Base-by-base conservation (phyloP, 1,139 yeast species). In the Pneumocystis jirovecii region DNA sequence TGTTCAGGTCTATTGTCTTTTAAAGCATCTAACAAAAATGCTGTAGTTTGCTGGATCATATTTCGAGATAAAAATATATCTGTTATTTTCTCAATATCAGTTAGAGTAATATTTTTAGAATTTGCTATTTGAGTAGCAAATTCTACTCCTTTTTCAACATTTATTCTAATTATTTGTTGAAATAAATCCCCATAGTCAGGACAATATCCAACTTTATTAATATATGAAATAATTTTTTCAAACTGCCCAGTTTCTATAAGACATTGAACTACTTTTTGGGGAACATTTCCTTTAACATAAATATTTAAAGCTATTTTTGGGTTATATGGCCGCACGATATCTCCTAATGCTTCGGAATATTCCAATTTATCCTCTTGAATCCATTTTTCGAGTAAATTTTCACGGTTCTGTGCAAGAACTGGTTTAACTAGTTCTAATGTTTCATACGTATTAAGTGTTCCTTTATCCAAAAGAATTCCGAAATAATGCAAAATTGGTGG, bases 131-230 rank as follows among this genome's bases (percentile, higher is more conserved):
- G 87, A 61, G 91, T 86, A 17, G 98, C 97, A 79, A 95, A 93
- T 76, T 93, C 98, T 65, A 96, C 89, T 39, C 97, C 98, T 76
- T 89, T 89, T 73, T 95, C 99, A n/a, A 98, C 97, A 74, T 88
- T 90, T 62, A 88, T 85, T 76, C 97, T 85, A 64, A 93, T 85
- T 73, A 95, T 83, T 76, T 89, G 89, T 75, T 95, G 97, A 72
- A 95, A 84, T 77, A 95, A 82, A 69, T 89, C 87, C 64, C 95
- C 83, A 76, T 85, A 95, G 77, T 95, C 96, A 67, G 99, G 97
- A 71, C 84, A 83, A 78, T 86, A 93, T 69, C 85, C 85, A 67
- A 87, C 95, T 78, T 89, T 89, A 76, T 88, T 87, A 76, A 96
- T 87, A 78, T 89, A 95, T 66, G 98, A 97, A 72, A 90, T 78